Conservation (phyloP, 805 yeast species). For the Kodamaea neixiangensis region DNA sequence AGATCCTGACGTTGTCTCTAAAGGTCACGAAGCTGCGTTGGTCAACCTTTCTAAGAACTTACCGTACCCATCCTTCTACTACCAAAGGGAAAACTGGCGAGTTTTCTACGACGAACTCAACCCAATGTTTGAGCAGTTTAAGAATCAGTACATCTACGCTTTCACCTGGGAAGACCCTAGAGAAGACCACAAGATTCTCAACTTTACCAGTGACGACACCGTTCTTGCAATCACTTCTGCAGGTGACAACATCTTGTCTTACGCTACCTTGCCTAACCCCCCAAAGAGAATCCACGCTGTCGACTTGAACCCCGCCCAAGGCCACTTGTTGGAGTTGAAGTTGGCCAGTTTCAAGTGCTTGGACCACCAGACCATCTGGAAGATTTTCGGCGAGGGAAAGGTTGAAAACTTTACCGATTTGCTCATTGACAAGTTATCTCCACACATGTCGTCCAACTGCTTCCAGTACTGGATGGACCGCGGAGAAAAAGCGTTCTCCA, state of each 20-base stretch:
- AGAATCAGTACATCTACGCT: conserved; percentile 79
- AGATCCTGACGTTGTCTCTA: conserved; percentile 43
- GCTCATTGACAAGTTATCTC: conserved; percentile 57
- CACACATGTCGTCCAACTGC: conserved; percentile 76
- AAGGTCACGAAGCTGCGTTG: conserved; percentile 79
- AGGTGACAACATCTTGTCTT: conserved; percentile 77
- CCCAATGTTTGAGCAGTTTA: conserved; percentile 69
- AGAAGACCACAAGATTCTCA: conserved; percentile 70
- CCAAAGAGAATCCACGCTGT: conserved; percentile 83
- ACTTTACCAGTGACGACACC: conserved; percentile 63
- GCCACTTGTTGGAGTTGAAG: conserved; percentile 76
- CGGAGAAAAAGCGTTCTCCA: conserved; percentile 58
- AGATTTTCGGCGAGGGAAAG: conserved; percentile 74
- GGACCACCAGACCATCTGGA: conserved; percentile 64
- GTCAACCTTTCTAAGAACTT: conserved; percentile 59
- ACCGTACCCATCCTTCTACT: conserved; percentile 80
- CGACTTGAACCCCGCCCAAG: conserved; percentile 81
- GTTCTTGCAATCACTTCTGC: conserved; percentile 85
- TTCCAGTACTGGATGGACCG: conserved; percentile 76
- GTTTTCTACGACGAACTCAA: conserved; percentile 75
- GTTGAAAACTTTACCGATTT: conserved; percentile 47
- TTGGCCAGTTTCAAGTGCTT: conserved; percentile 64
- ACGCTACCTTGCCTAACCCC: conserved; percentile 69
- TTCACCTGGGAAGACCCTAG: conserved; percentile 92
- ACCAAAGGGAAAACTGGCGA: conserved; percentile 76